Conservation (phyloP, 495 filamentous ascomycete genomes). For the Glarea lozoyensis region DNA sequence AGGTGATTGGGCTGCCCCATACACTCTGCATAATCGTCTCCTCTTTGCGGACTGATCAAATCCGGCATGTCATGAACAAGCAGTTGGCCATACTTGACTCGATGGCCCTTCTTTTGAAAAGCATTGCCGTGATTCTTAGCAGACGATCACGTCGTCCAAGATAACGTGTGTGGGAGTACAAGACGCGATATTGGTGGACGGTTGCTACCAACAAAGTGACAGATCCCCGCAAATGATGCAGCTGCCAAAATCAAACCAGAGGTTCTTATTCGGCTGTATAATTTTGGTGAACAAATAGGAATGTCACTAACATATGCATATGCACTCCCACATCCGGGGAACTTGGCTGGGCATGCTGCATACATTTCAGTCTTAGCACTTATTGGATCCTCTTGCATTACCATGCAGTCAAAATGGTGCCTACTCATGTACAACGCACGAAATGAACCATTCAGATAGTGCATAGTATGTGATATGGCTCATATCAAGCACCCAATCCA, state of each 20-base stretch:
- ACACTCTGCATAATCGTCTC: slow-evolving; percentile 6
- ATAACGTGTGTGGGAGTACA: slow-evolving; percentile 7
- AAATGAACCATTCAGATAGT: slow-evolving; percentile 2
- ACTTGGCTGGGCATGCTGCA: slow-evolving; percentile 1
- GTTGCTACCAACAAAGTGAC: neutral
- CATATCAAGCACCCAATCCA: slow-evolving; percentile 3
- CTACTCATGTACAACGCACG: slow-evolving; percentile 1
- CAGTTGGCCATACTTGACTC: slow-evolving; percentile 1
- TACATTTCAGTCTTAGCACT: slow-evolving; percentile 3
- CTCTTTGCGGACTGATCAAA: neutral
- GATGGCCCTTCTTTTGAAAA: neutral
- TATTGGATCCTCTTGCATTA: slow-evolving; percentile 2
- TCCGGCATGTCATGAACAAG: neutral
- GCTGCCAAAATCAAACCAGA: neutral
- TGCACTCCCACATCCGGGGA: slow-evolving; percentile 6
- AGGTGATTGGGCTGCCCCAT: slow-evolving; percentile 12
- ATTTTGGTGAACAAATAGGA: slow-evolving; percentile 6
- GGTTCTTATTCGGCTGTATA: slow-evolving; percentile 1
- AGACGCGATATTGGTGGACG: slow-evolving; percentile 3
- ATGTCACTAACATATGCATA: slow-evolving; percentile 3
- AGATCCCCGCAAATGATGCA: too few species aligned
- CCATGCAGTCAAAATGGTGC: slow-evolving; percentile 4
- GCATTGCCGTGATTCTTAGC: slow-evolving; percentile 7
- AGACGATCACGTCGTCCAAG: slow-evolving; percentile 2
- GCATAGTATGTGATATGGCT: slow-evolving; percentile 2